Percentiles rank a stretch among this genome's conserved stretches.
Evolutionary conservation across 495 filamentous ascomycete species (phyloP).

Genomic region (Aspergillus indologenus): DNA sequence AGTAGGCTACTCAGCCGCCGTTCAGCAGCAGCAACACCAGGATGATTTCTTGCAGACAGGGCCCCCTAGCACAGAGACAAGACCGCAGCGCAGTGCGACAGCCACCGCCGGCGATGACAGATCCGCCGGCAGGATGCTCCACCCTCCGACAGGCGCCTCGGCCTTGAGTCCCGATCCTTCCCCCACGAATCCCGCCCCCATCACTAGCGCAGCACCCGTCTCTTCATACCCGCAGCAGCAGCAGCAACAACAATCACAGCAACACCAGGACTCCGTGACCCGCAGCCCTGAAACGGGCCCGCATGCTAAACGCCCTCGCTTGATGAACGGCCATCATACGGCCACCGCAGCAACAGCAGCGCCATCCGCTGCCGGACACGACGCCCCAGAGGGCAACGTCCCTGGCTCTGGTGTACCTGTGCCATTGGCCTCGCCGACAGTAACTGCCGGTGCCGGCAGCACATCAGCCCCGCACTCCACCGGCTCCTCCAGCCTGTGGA

Average conservation of each 20-base stretch:
- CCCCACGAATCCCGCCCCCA: constrained; percentile 18
- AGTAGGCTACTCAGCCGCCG: constrained; percentile 23
- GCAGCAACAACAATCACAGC: constrained; percentile 10
- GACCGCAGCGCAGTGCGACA: constrained; percentile 11
- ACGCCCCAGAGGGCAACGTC: constrained; percentile 6
- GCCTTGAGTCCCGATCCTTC: constrained; percentile 33
- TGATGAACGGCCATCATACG: constrained; percentile 43
- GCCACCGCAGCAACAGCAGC: constrained; percentile 5
- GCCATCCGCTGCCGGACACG: constrained; percentile 14
- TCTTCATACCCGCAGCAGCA: constrained; percentile 34
- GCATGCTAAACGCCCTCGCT: constrained; percentile 39
- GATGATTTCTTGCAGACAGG: constrained; percentile 18
- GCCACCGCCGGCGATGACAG: constrained; percentile 21
- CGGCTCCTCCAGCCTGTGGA: neutral
- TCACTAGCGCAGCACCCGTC: constrained; percentile 24
- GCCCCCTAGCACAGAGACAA: constrained; percentile 13
- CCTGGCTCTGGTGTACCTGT: neutral
- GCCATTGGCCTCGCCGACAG: neutral
- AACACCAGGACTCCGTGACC: neutral
- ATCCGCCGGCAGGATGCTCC: constrained; percentile 27
- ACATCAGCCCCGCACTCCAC: neutral
- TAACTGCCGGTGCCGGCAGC: neutral
- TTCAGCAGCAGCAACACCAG: neutral
- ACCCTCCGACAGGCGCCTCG: constrained; percentile 17
- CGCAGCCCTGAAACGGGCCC: constrained; percentile 25